phyloP scores from a whole-genome alignment of 208 protist genomes.

The Phytomonas sp. region DNA sequence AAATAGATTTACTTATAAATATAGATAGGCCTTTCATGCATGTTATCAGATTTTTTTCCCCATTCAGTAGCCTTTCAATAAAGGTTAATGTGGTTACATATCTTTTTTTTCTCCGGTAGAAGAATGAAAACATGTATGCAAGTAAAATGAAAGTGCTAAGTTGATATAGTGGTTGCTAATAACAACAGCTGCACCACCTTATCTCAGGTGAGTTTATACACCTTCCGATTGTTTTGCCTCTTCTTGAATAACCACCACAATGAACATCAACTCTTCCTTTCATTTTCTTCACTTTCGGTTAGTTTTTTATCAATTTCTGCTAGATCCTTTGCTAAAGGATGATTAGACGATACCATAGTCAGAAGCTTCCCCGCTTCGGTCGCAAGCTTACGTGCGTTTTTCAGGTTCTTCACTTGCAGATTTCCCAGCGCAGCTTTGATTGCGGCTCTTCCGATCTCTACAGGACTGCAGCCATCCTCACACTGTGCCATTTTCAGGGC shows the following conservation, averaged over 20 bases:
- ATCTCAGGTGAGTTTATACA: not conserved
- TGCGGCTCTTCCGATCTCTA: slow-evolving; percentile 50
- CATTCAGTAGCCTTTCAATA: not conserved
- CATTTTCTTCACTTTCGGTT: slow-evolving; percentile 9
- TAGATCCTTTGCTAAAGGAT: slow-evolving; percentile 38
- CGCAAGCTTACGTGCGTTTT: slow-evolving; percentile 31
- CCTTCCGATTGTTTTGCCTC: not conserved
- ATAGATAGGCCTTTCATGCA: not conserved
- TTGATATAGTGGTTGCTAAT: not conserved
- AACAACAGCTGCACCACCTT: not conserved
- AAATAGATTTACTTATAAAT: not conserved
- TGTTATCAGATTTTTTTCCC: not conserved
- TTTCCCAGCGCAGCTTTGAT: slow-evolving; percentile 50
- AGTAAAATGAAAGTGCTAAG: not conserved
- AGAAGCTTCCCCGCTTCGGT: slow-evolving; percentile 24
- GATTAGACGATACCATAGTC: slow-evolving; percentile 15
- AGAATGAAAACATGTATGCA: not conserved
- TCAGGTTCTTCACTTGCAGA: slow-evolving; percentile 32
- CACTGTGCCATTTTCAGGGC: slow-evolving; percentile 57
- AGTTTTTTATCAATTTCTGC: slow-evolving; percentile 23
- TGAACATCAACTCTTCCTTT: not conserved
- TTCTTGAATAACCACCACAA: not conserved
- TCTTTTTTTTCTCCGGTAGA: not conserved
- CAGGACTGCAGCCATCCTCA: slow-evolving; percentile 52
- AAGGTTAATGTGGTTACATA: not conserved